A percentile compares a stretch with the other conserved stretches of the same genome.
Conservation (phyloP, 441 rosid species). For the Rhodomyrtus psidioides region DNA sequence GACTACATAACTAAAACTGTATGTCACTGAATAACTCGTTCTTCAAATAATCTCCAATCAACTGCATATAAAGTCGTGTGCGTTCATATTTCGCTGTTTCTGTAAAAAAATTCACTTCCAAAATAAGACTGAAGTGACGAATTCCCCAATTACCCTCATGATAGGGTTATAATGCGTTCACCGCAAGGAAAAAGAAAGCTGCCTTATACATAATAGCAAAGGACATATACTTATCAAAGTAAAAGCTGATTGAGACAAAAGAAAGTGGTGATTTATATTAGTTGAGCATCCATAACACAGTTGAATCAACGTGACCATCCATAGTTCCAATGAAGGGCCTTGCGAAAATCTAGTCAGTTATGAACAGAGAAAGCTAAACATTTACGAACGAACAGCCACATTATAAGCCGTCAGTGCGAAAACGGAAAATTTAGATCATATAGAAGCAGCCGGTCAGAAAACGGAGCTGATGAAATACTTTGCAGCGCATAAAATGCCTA, state of each 20-base stretch:
- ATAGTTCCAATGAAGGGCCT: constrained; percentile 89
- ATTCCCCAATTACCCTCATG: constrained; percentile 53
- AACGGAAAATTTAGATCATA: neutral
- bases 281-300: neutral
- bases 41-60: neutral
- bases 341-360: constrained; percentile 60
- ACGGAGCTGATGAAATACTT: neutral
- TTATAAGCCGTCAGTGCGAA: neutral
- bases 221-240: neutral
- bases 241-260: neutral
- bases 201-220: neutral
- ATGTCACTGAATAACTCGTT: neutral
- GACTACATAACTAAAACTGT: neutral
- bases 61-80: neutral
- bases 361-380: neutral
- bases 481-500: neutral
- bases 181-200: constrained; percentile 26
- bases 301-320: constrained; percentile 88
- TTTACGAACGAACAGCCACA: neutral
- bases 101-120: neutral
- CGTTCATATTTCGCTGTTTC: neutral
- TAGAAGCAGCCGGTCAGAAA: neutral
- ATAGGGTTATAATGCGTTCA: constrained; percentile 77
- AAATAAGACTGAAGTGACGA: neutral
- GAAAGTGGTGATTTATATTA: neutral